Evolutionary conservation across 2,329 filamentous ascomycete species (phyloP), one percentile per base, ranked within the genome.

Genomic region (Talaromyces sp.): DNA sequence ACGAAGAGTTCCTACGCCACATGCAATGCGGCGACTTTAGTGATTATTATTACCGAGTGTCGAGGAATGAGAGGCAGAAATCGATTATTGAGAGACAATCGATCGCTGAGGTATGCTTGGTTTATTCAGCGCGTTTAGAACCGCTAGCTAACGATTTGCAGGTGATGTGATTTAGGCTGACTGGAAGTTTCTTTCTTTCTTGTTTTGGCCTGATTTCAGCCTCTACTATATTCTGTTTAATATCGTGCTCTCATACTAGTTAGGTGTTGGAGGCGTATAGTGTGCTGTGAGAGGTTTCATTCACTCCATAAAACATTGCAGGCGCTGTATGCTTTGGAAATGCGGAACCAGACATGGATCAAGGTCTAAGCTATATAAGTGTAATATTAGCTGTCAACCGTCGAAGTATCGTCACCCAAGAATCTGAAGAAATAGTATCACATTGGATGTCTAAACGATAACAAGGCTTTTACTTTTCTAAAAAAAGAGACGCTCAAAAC

Each of bases 1-100:
- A 99, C 77, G 96, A 98, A 78, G 91, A 96, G 70, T 99, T 99
- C 70, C 72, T 99, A 71, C 84, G 89, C 58, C 86, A 92, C 70
- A 99, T 99, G 95, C 88, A 92, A 67, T 96, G 92, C 73, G 88
- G 87, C 26, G 93, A 99, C 67, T 98, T 96, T 71, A 90, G 89
- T 65, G 95, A 98, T 75, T 86, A 88, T 65, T 99, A 97, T 73
- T 98, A 90, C 77, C 86, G 92, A 4, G 90, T 99, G 11, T 89
- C 84, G 63, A 83, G 95, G 56, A 89, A 96, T 71, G 86, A 89
- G 67, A 86, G 84, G 68, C 93, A 97, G 78, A 93, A 96, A 73
- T 96, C 90, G 64, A 84, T 89, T 58, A 98, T 99, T 73, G 86
- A 89, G 73, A 83, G 85, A 73, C 80, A 83, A 66, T 80, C 77